phyloP scores from a whole-genome alignment of 192 early-diverging fungal species.

The Gaertneriomyces sp. region DNA sequence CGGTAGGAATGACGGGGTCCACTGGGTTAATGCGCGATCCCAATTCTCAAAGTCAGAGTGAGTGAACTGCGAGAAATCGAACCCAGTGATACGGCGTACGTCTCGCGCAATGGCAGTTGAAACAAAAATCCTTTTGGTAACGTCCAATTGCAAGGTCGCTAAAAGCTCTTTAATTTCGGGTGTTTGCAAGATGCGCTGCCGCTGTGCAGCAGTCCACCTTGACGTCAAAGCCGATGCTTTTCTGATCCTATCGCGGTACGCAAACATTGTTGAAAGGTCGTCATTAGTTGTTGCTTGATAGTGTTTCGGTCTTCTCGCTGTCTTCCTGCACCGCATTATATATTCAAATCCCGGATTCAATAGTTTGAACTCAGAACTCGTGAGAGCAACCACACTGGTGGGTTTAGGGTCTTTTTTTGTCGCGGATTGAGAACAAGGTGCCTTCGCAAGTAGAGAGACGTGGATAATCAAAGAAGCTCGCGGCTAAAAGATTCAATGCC shows the following conservation, averaged over 20 bases:
- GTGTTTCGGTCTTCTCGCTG: too few species aligned
- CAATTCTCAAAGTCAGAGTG: background rate
- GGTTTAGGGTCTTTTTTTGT: too few species aligned
- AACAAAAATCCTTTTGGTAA: background rate
- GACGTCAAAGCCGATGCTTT: background rate
- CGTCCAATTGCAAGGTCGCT: background rate
- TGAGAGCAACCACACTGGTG: too few species aligned
- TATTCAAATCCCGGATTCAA: too few species aligned
- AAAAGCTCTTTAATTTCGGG: slow-evolving; percentile 4
- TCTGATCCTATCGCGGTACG: background rate
- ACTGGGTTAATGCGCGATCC: background rate
- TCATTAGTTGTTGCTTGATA: too few species aligned
- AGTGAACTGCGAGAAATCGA: background rate
- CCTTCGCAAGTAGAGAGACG: too few species aligned
- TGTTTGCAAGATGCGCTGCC: slow-evolving; percentile 3
- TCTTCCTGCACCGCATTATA: too few species aligned
- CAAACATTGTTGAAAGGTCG: too few species aligned
- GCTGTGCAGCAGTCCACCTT: background rate
- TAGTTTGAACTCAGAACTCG: too few species aligned
- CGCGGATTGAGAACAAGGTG: too few species aligned
- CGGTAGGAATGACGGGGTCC: background rate
- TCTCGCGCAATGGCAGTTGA: background rate
- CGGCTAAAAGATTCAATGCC: too few species aligned
- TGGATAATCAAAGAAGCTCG: too few species aligned
- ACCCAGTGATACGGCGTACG: background rate